Conservation (phyloP, 1,284 basidiomycete genomes). For the Malassezia furfur region DNA sequence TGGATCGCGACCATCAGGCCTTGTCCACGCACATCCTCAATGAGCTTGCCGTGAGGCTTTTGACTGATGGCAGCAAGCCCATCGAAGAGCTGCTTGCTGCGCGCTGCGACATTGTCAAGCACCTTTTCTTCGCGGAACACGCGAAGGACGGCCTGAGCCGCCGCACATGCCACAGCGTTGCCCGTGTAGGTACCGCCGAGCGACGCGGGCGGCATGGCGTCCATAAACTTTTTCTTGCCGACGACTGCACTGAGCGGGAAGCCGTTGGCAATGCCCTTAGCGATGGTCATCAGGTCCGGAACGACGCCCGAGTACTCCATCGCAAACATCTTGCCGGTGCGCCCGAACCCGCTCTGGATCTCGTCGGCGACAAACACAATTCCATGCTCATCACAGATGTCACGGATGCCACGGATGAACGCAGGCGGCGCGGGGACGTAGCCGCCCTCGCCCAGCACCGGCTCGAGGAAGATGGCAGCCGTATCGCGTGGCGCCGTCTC, state of each 20-base stretch:
- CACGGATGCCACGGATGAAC: slow-evolving; percentile 69
- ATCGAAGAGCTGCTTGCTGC: slow-evolving; percentile 33
- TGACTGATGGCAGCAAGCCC: slow-evolving; percentile 26
- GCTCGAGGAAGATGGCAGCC: slow-evolving; percentile 82
- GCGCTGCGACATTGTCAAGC: slow-evolving; percentile 36
- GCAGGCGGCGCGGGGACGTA: slow-evolving; percentile 78
- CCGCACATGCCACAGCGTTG: slow-evolving; percentile 41
- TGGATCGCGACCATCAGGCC: slow-evolving; percentile 46
- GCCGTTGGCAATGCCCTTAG: slow-evolving; percentile 89
- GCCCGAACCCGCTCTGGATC: slow-evolving; percentile 72
- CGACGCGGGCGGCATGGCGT: slow-evolving; percentile 66
- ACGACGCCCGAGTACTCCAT: slow-evolving; percentile 61
- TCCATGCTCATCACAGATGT: slow-evolving; percentile 74
- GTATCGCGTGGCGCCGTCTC: slow-evolving; percentile 76
- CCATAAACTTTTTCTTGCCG: slow-evolving; percentile 70
- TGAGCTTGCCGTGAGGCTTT: slow-evolving; percentile 25
- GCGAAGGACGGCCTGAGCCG: slow-evolving; percentile 32
- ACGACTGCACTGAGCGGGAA: slow-evolving; percentile 84
- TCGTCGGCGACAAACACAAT: slow-evolving; percentile 54
- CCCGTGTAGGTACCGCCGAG: slow-evolving; percentile 56
- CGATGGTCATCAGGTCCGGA: slow-evolving; percentile 79
- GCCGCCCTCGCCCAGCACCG: slow-evolving; percentile 82
- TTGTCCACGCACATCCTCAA: slow-evolving; percentile 39
- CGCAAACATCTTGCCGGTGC: slow-evolving; percentile 71
- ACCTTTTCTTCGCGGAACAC: slow-evolving; percentile 36